Conservation (phyloP, 305 asterid genomes). For the Fraxinus albicans region DNA sequence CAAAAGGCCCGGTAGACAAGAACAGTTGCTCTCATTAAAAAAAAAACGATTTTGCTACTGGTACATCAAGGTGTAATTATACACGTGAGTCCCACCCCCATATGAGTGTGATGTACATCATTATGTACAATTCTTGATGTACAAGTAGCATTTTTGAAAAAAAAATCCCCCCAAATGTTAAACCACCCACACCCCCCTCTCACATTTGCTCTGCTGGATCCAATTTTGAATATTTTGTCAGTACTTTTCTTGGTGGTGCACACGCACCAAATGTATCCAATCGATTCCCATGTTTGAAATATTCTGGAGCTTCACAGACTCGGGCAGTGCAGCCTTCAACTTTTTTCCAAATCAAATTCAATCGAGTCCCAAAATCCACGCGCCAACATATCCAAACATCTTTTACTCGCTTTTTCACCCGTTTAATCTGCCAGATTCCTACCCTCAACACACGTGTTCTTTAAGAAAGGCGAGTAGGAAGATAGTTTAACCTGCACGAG, state of each 20-base stretch:
- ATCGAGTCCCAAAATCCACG: neutral
- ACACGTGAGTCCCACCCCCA: too few species aligned
- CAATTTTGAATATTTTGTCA: neutral
- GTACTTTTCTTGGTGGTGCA: neutral
- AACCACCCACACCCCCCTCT: too few species aligned
- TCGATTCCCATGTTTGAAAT: neutral
- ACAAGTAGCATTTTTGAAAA: too few species aligned
- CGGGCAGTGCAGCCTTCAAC: constrained; percentile 54
- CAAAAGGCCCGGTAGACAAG: too few species aligned
- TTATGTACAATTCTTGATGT: too few species aligned
- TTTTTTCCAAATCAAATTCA: constrained; percentile 25
- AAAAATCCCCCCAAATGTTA: too few species aligned
- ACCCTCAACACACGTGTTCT: neutral
- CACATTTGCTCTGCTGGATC: too few species aligned
- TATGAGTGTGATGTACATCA: too few species aligned
- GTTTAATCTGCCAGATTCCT: neutral
- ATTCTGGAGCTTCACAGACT: constrained; percentile 40
- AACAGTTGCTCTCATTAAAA: too few species aligned
- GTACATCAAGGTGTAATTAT: too few species aligned
- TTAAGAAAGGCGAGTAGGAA: neutral
- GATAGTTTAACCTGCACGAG: constrained; percentile 12
- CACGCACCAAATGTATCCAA: neutral
- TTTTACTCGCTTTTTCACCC: neutral
- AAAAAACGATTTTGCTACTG: too few species aligned
- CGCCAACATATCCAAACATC: neutral